Percentiles rank a stretch among this genome's conserved stretches.
These are phyloP conservation scores for Castanopsis chinensis DNA, from an alignment of 306 rosid genomes.

Conservation along the genomic window DNA sequence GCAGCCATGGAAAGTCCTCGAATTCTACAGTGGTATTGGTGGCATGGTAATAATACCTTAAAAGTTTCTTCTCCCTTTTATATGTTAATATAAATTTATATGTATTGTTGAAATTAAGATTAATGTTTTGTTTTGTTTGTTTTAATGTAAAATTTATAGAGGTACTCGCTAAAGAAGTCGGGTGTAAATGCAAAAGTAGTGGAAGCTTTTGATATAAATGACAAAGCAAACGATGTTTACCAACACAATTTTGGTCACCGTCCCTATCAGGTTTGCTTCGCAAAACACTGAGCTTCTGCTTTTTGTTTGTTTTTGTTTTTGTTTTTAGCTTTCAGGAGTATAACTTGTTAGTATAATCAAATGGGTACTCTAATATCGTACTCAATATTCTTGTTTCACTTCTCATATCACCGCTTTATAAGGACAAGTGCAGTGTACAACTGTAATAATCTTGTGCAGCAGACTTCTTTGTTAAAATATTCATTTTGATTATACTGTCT, in stretches of 20 bases:
- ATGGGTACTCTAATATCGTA: no score
- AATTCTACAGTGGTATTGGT: slow-evolving; percentile 93
- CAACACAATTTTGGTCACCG: slow-evolving; percentile 77
- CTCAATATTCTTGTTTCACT: background rate
- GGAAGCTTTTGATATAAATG: slow-evolving; percentile 84
- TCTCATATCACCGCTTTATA: background rate
- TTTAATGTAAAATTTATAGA: slow-evolving; percentile 32
- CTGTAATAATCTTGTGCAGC: background rate
- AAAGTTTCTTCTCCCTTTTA: background rate
- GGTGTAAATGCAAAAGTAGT: slow-evolving; percentile 60
- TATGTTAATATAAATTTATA: background rate
- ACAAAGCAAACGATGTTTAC: slow-evolving; percentile 86
- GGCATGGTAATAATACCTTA: slow-evolving; percentile 63
- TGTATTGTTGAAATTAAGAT: background rate
- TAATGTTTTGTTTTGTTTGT: background rate
- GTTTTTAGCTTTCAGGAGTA: background rate
- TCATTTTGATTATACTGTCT: background rate
- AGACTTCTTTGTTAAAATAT: background rate
- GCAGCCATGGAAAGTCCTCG: slow-evolving; percentile 66
- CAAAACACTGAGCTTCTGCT: background rate
- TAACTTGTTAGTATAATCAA: no score
- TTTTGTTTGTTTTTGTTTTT: no score
- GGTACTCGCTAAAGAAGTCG: slow-evolving; percentile 70
- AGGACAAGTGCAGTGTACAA: background rate
- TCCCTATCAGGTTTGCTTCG: slow-evolving; percentile 67